These are phyloP conservation scores for Polytrichum commune DNA, from an alignment of 225 moss, liverwort and hornwort genomes.

Conservation along the genomic window DNA sequence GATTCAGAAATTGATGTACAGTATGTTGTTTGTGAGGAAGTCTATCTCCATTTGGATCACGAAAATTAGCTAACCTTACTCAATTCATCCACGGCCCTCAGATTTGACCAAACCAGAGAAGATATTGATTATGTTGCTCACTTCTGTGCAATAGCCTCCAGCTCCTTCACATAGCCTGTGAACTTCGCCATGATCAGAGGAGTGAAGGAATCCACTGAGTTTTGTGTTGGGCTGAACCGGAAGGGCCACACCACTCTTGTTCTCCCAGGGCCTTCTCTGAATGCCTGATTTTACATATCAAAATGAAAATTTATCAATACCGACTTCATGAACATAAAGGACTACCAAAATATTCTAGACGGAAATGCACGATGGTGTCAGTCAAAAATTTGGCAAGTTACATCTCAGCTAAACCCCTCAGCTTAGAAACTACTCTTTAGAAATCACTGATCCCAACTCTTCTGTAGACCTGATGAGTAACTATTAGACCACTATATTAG, in stretches of 20 bases:
- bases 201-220: conserved; percentile 12
- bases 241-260: conserved; percentile 40
- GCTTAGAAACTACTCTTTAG: too few relatives aligned
- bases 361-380: not conserved
- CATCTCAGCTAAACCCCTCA: not conserved
- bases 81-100: not conserved
- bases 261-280: conserved; percentile 15
- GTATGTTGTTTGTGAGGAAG: not conserved
- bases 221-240: conserved; percentile 26
- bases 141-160: conserved; percentile 29
- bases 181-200: conserved; percentile 28
- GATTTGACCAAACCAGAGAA: not conserved
- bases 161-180: conserved; percentile 27
- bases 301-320: not conserved
- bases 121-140: not conserved
- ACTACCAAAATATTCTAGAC: not conserved
- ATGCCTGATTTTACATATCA: conserved; percentile 9
- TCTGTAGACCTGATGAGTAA: too few relatives aligned
- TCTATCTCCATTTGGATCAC: not conserved
- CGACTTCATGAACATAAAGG: not conserved
- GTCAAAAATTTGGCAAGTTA: not conserved
- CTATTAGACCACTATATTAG: too few relatives aligned
- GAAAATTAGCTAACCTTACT: not conserved
- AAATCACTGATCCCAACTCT: too few relatives aligned
- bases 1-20: too few relatives aligned